phyloP scores from a whole-genome alignment of 2,329 filamentous ascomycete genomes.

The Alternaria hordeiaustralica region DNA sequence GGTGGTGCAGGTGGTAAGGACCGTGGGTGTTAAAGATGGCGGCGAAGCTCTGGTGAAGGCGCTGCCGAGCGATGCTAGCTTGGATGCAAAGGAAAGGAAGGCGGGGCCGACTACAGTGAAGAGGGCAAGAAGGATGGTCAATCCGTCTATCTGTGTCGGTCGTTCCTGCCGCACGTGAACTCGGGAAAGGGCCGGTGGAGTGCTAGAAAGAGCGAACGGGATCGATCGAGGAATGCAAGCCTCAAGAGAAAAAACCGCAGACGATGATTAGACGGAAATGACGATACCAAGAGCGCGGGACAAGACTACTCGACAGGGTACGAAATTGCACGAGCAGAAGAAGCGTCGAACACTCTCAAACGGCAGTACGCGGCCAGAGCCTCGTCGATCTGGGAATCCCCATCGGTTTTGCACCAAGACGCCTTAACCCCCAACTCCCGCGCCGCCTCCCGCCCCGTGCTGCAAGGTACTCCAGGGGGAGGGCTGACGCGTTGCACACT shows the following conservation, averaged over 20 bases:
- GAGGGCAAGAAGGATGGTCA: conserved; percentile 6
- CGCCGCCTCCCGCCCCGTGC: conserved; percentile 9
- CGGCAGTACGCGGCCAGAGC: conserved; percentile 10
- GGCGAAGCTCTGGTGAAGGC: neutral
- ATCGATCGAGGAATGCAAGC: neutral
- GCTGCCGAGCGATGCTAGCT: neutral
- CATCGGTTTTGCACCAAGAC: conserved; percentile 14
- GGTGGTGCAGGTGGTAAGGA: conserved; percentile 7
- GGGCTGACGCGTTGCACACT: conserved; percentile 14
- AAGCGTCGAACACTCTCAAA: conserved; percentile 12
- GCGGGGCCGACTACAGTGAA: conserved; percentile 10
- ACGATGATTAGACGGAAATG: conserved; percentile 5
- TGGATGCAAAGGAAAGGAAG: conserved; percentile 9
- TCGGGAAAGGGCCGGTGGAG: neutral
- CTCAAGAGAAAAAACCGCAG: neutral
- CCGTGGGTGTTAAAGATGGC: neutral
- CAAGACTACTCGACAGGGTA: conserved; percentile 12
- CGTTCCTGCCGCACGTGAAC: conserved; percentile 6
- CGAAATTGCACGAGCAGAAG: conserved; percentile 12
- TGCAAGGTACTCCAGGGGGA: conserved; percentile 2
- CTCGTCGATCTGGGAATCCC: conserved; percentile 8
- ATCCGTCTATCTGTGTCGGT: conserved; percentile 2
- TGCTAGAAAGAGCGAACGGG: conserved; percentile 8
- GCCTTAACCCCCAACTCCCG: conserved; percentile 1
- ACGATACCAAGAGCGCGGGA: conserved; percentile 2